Conservation (phyloP, 2,329 filamentous ascomycete species). For the Calycina herbarum region DNA sequence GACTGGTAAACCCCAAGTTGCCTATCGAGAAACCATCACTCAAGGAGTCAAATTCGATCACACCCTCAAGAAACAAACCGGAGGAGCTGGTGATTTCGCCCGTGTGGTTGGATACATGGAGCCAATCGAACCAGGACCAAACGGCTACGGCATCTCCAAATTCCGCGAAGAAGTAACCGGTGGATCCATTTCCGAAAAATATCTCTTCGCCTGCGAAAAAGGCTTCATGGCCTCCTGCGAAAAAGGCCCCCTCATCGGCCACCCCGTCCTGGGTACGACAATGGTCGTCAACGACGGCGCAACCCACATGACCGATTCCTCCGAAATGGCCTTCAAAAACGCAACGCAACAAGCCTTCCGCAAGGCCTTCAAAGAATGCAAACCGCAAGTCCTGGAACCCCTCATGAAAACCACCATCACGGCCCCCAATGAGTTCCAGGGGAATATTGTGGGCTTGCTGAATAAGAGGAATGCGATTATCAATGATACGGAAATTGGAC, state of each 20-base stretch:
- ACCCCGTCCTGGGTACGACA: slow-evolving; percentile 82
- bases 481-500: slow-evolving; percentile 89
- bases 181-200: slow-evolving; percentile 93
- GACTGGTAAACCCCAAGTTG: slow-evolving; percentile 95
- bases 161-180: slow-evolving; percentile 89
- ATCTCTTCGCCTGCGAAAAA: slow-evolving; percentile 89
- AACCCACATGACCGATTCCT: slow-evolving; percentile 96
- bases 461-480: slow-evolving; percentile 97
- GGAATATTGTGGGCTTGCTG: slow-evolving; percentile 88
- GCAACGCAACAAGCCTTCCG: slow-evolving; percentile 96
- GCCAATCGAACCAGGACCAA: slow-evolving; percentile 57
- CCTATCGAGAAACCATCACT: slow-evolving; percentile 92
- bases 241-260: slow-evolving; percentile 87
- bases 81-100: slow-evolving; percentile 93
- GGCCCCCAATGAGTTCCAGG: slow-evolving; percentile 95
- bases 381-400: slow-evolving; percentile 86
- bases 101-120: slow-evolving; percentile 91
- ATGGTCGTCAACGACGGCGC: slow-evolving; percentile 97
- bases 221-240: slow-evolving; percentile 82
- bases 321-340: slow-evolving; percentile 91
- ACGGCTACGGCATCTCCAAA: slow-evolving; percentile 65
- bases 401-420: slow-evolving; percentile 98
- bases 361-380: slow-evolving; percentile 81
- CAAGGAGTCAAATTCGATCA: slow-evolving; percentile 83
- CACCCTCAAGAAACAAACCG: slow-evolving; percentile 90